These are phyloP conservation scores for Mycosphaerelloides madeirae DNA, from an alignment of 2,329 filamentous ascomycete genomes.

Conservation along the genomic window DNA sequence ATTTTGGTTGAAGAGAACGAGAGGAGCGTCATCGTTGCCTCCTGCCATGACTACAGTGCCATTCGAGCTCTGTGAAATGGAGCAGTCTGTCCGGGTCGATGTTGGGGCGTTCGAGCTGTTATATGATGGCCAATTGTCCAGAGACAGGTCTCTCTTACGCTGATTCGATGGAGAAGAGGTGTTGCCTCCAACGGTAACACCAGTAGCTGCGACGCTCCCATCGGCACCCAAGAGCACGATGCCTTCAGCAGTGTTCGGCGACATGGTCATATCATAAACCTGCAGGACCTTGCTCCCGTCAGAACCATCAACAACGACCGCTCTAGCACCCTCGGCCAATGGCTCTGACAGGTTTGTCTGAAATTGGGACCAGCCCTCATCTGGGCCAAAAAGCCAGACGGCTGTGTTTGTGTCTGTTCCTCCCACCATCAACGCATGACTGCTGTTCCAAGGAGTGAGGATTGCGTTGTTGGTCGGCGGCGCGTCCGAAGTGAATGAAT, in stretches of 20 bases:
- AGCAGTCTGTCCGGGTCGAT: slow-evolving; percentile 61
- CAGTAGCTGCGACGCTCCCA: slow-evolving; percentile 49
- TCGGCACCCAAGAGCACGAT: slow-evolving; percentile 61
- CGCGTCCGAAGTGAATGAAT: slow-evolving; percentile 55
- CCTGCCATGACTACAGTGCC: slow-evolving; percentile 75
- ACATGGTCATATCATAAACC: slow-evolving; percentile 67
- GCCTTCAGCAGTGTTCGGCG: slow-evolving; percentile 70
- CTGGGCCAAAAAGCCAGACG: slow-evolving; percentile 67
- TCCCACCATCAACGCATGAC: slow-evolving; percentile 68
- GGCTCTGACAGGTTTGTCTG: slow-evolving; percentile 56
- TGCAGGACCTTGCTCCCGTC: slow-evolving; percentile 76
- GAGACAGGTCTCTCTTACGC: slow-evolving; percentile 51
- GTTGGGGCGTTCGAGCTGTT: slow-evolving; percentile 68
- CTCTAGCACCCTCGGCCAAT: slow-evolving; percentile 33
- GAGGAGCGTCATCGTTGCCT: slow-evolving; percentile 60
- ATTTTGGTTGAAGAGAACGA: slow-evolving; percentile 72
- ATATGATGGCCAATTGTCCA: slow-evolving; percentile 69
- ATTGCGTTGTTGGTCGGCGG: slow-evolving; percentile 65
- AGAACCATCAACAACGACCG: slow-evolving; percentile 62
- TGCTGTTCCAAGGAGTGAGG: slow-evolving; percentile 68
- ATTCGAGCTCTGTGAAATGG: slow-evolving; percentile 61
- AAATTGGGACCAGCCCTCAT: slow-evolving; percentile 62
- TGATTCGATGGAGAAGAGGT: slow-evolving; percentile 23
- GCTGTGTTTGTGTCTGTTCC: slow-evolving; percentile 61
- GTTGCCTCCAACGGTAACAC: slow-evolving; percentile 42